Evolutionary conservation across 176 grass and related monocot species (phyloP).

Genomic region (Oryza officinalis): DNA sequence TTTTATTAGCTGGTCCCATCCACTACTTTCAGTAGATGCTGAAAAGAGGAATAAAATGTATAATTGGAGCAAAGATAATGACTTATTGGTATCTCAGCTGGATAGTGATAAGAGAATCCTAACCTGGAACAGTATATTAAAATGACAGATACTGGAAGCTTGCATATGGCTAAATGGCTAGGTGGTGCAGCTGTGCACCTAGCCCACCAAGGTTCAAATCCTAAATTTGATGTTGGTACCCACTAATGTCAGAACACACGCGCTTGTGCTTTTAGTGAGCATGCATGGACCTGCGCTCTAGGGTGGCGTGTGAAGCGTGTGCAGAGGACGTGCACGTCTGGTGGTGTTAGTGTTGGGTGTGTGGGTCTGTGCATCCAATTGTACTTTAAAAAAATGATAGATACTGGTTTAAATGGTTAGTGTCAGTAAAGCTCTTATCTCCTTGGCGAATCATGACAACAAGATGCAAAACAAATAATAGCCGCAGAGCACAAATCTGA

Average conservation of each 20-base stretch:
- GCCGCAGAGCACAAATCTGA: slow-evolving; percentile 45
- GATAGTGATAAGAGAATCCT: slow-evolving; percentile 60
- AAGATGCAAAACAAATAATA: slow-evolving; percentile 48
- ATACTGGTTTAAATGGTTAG: slow-evolving; percentile 47
- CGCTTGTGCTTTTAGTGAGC: not conserved
- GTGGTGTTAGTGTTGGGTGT: not conserved
- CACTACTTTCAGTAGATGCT: slow-evolving; percentile 48
- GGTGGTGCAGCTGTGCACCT: not conserved
- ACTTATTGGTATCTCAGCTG: slow-evolving; percentile 46
- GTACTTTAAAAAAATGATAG: slow-evolving; percentile 35
- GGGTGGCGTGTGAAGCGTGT: not conserved
- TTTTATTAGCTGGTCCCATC: slow-evolving; percentile 41
- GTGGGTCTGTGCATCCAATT: not conserved
- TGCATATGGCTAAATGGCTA: not conserved
- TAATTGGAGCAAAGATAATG: slow-evolving; percentile 50
- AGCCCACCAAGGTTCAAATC: not conserved
- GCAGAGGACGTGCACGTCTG: not conserved
- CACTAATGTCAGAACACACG: not conserved
- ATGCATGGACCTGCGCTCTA: not conserved
- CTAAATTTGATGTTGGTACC: not conserved
- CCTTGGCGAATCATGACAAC: slow-evolving; percentile 52
- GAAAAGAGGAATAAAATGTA: slow-evolving; percentile 50
- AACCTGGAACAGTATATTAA: slow-evolving; percentile 58
- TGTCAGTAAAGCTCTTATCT: slow-evolving; percentile 57
- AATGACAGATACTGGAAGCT: slow-evolving; percentile 45